Conservation (phyloP, 805 yeast genomes). For the fission yeast (Schizosaccharomyces pombe) region ASM294v3 CU329670.1:2537001-2537500, state of each 20-base stretch:
- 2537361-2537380: constrained; percentile 38
- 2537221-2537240: constrained; percentile 47
- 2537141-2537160: constrained; percentile 57
- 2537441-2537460: constrained; percentile 62
- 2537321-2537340: constrained; percentile 56
- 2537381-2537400: constrained; percentile 88
- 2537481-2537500: constrained; percentile 35
- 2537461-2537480: constrained; percentile 66
- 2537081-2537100: constrained; percentile 33
- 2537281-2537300: constrained; percentile 29
- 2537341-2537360: constrained; percentile 29
- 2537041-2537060: constrained; percentile 7
- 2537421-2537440: constrained; percentile 56
- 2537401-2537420: constrained; percentile 84
- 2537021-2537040: constrained; percentile 67
- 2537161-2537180: constrained; percentile 22
- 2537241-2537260: constrained; percentile 77
- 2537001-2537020: constrained; percentile 34
- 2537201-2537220: constrained; percentile 36
- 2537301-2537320: constrained; percentile 42
- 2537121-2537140: constrained; percentile 62
- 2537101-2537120: constrained; percentile 36
- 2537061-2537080: constrained; percentile 31
- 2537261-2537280: constrained; percentile 61
- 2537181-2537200: constrained; percentile 58